Conservation (phyloP, 2,329 filamentous ascomycete genomes). For the Phialophora chinensis region DNA sequence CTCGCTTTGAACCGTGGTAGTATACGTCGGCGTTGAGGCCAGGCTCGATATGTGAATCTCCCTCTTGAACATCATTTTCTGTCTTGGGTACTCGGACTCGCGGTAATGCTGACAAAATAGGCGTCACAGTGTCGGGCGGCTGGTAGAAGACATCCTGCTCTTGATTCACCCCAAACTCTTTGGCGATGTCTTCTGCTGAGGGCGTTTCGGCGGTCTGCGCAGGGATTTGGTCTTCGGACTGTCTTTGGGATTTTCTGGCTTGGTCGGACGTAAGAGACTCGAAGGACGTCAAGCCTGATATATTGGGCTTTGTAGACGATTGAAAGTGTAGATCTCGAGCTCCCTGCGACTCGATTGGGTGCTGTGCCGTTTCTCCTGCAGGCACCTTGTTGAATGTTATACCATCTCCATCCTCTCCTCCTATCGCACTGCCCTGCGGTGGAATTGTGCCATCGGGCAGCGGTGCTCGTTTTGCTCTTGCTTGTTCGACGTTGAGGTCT, state of each 20-base stretch:
- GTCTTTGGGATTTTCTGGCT: slow-evolving; percentile 54
- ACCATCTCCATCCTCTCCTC: slow-evolving; percentile 30
- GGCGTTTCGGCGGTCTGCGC: slow-evolving; percentile 55
- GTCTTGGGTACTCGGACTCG: slow-evolving; percentile 62
- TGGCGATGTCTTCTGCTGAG: slow-evolving; percentile 37
- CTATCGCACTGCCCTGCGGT: slow-evolving; percentile 33
- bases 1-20: slow-evolving; percentile 46
- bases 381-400: slow-evolving; percentile 34
- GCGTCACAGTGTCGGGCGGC: slow-evolving; percentile 54
- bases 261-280: slow-evolving; percentile 48
- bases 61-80: slow-evolving; percentile 54
- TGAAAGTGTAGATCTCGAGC: slow-evolving; percentile 45
- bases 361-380: slow-evolving; percentile 40
- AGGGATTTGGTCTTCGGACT: slow-evolving; percentile 61
- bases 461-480: slow-evolving; percentile 51
- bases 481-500: slow-evolving; percentile 55
- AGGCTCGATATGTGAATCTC: slow-evolving; percentile 48
- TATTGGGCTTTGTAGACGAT: slow-evolving; percentile 50
- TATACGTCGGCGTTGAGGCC: slow-evolving; percentile 63
- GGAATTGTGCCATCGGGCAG: slow-evolving; percentile 60
- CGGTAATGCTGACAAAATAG: slow-evolving; percentile 60
- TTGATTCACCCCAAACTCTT: slow-evolving; percentile 52
- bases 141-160: slow-evolving; percentile 66
- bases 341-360: slow-evolving; percentile 42
- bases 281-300: slow-evolving; percentile 46